Percentiles rank a stretch among this genome's conserved stretches.
Evolutionary conservation across 2,329 filamentous ascomycete species (phyloP).

Genomic region (Byssochlamys sp.): DNA sequence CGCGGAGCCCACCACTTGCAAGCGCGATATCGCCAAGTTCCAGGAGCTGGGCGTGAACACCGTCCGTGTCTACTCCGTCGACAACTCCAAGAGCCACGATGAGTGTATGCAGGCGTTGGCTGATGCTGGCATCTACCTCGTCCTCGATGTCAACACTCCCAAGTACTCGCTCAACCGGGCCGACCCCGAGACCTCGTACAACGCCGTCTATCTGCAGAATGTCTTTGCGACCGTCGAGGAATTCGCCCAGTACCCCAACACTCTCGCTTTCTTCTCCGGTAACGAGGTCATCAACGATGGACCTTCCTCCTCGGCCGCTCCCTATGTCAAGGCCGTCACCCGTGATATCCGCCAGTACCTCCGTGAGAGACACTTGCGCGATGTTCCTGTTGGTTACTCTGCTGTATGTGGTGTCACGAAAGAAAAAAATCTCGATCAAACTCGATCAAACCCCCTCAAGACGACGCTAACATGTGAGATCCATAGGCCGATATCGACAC

Average conservation of each 20-base stretch:
- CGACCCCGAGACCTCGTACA: slow-evolving; percentile 68
- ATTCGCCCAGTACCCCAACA: slow-evolving; percentile 76
- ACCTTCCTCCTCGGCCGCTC: slow-evolving; percentile 55
- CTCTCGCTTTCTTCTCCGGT: slow-evolving; percentile 73
- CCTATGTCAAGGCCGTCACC: slow-evolving; percentile 68
- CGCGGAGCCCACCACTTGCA: slow-evolving; percentile 59
- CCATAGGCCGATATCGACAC: slow-evolving; percentile 63
- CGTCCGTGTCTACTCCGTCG: slow-evolving; percentile 82
- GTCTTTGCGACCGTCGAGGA: slow-evolving; percentile 81
- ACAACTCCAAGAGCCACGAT: slow-evolving; percentile 74
- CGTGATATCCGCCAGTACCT: slow-evolving; percentile 68
- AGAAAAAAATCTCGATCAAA: too few relatives aligned
- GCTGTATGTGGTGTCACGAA: slow-evolving; percentile 25
- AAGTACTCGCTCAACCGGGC: slow-evolving; percentile 77
- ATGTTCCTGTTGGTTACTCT: slow-evolving; percentile 65
- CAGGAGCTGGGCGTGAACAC: slow-evolving; percentile 81
- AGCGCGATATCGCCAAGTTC: slow-evolving; percentile 72
- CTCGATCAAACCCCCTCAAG: neutral
- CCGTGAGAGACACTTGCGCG: slow-evolving; percentile 50
- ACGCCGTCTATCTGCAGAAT: slow-evolving; percentile 71
- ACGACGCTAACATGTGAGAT: neutral
- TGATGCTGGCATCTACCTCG: slow-evolving; percentile 82
- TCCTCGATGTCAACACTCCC: slow-evolving; percentile 85
- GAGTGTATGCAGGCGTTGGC: slow-evolving; percentile 73
- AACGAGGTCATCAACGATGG: slow-evolving; percentile 70